Conservation (phyloP, 1,139 yeast genomes). For the Eremothecium gossypii region DNA sequence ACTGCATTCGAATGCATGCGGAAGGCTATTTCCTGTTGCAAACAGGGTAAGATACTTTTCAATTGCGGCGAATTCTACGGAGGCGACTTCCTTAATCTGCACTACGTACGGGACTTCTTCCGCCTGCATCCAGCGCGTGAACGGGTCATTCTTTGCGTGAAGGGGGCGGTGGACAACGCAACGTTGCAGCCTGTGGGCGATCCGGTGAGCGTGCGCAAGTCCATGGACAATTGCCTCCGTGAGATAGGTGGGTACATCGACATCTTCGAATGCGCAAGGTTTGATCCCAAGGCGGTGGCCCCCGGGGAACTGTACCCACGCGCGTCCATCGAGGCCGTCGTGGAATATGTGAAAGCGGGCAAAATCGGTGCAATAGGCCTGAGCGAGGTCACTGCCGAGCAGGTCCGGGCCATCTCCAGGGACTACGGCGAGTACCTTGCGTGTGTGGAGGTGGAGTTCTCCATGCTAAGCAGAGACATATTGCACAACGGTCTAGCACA, state of each 20-base stretch:
- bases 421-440: constrained; percentile 42
- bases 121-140: constrained; percentile 46
- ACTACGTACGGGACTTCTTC: constrained; percentile 49
- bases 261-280: constrained; percentile 61
- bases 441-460: constrained; percentile 68
- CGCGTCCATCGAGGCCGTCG: constrained; percentile 42
- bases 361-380: constrained; percentile 57
- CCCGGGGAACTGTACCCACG: constrained; percentile 22
- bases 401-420: constrained; percentile 48
- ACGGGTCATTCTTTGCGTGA: constrained; percentile 51
- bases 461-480: constrained; percentile 56
- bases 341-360: constrained; percentile 46
- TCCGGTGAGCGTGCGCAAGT: constrained; percentile 37
- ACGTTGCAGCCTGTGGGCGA: constrained; percentile 41
- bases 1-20: constrained; percentile 36
- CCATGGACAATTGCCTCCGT: constrained; percentile 43
- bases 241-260: constrained; percentile 43
- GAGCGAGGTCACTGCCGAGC: constrained; percentile 57
- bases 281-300: constrained; percentile 38
- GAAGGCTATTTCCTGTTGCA: constrained; percentile 35
- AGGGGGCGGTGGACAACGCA: constrained; percentile 45
- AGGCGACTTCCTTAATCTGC: constrained; percentile 40
- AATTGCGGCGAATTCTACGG: constrained; percentile 82
- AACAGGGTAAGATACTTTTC: constrained; percentile 43
- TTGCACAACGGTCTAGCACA: constrained; percentile 51